phyloP scores from a whole-genome alignment of 495 filamentous ascomycete species.

The Xylaria nigripes region DNA sequence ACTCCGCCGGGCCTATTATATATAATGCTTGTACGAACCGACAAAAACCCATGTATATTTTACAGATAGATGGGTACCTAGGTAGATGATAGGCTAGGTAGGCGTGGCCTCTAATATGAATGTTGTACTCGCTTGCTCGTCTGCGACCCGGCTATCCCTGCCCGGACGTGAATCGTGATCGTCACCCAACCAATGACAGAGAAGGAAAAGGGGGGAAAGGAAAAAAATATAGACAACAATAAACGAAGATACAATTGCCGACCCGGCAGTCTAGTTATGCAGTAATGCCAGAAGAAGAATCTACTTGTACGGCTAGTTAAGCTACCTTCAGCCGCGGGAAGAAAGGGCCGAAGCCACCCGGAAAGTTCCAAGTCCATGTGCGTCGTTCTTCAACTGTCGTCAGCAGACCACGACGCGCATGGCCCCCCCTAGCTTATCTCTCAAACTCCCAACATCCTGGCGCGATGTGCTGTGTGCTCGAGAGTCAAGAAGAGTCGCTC shows the following conservation, averaged over 20 bases:
- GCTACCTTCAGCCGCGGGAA: background rate
- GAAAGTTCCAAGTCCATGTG: slow-evolving; percentile 2
- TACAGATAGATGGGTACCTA: too few relatives aligned
- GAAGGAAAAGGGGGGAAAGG: background rate
- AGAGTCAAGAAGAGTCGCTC: background rate
- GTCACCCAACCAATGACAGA: background rate
- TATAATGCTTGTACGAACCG: too few relatives aligned
- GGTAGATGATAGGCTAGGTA: too few relatives aligned
- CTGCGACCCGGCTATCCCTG: too few relatives aligned
- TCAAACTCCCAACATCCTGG: background rate
- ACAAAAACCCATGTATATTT: too few relatives aligned
- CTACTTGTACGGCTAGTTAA: background rate
- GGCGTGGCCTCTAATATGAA: too few relatives aligned
- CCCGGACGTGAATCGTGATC: background rate
- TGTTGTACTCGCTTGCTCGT: too few relatives aligned
- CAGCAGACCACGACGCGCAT: background rate
- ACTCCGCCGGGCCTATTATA: too few relatives aligned
- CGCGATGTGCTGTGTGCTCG: background rate
- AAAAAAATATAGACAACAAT: background rate
- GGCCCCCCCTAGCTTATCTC: background rate
- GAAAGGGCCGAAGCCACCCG: slow-evolving; percentile 3
- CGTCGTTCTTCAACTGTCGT: slow-evolving; percentile 4
- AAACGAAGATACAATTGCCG: background rate
- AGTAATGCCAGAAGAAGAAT: background rate
- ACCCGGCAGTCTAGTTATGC: background rate